Conservation (phyloP, 495 filamentous ascomycete genomes). For the Pyrenopolyporus hunteri region DNA sequence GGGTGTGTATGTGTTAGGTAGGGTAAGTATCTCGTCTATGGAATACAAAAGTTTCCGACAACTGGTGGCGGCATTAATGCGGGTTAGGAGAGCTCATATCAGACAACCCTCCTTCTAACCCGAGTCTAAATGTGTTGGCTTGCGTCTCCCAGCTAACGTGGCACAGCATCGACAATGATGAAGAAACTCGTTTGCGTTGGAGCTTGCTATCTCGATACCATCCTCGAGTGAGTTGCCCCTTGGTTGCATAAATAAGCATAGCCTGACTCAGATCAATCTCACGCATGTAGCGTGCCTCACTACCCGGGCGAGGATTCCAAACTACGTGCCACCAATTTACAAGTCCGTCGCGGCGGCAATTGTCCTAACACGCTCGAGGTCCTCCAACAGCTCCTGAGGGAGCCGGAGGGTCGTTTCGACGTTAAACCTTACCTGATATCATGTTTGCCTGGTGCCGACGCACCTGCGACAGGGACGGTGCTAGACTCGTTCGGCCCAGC, state of each 20-base stretch:
- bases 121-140: slow-evolving; percentile 12
- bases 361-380: slow-evolving; percentile 74
- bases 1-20: neutral
- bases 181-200: slow-evolving; percentile 64
- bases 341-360: slow-evolving; percentile 72
- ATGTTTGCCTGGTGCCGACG: slow-evolving; percentile 42
- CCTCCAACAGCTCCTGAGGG: slow-evolving; percentile 62
- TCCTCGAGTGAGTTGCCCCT: slow-evolving; percentile 61
- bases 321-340: slow-evolving; percentile 64
- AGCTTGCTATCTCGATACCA: slow-evolving; percentile 72
- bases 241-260: slow-evolving; percentile 28
- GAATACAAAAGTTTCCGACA: neutral
- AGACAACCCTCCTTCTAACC: slow-evolving; percentile 2
- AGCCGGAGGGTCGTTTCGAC: slow-evolving; percentile 11
- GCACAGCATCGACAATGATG: slow-evolving; percentile 40
- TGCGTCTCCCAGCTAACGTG: slow-evolving; percentile 28
- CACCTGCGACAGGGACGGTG: slow-evolving; percentile 47
- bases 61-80: slow-evolving; percentile 18
- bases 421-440: slow-evolving; percentile 50
- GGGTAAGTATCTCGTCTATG: neutral
- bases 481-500: slow-evolving; percentile 50
- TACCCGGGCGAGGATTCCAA: slow-evolving; percentile 76
- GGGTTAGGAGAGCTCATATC: slow-evolving; percentile 11
- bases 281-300: slow-evolving; percentile 60
- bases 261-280: slow-evolving; percentile 31